Conservation (phyloP, 805 yeast species). For the Myxozyma melibiosi region DNA sequence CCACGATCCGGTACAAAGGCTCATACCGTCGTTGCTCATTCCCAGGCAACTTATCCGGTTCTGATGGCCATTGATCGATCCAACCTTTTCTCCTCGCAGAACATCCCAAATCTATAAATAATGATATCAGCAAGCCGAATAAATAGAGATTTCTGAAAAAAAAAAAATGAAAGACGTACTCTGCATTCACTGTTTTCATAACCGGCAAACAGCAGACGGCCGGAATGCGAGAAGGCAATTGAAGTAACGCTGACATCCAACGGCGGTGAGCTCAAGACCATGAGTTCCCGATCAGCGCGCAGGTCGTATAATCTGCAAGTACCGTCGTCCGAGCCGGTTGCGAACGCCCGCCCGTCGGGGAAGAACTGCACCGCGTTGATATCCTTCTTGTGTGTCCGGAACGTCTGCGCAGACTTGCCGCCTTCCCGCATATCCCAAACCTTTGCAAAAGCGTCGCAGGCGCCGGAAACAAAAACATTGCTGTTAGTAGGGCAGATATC, state of each 20-base stretch:
- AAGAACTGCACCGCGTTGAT: conserved; percentile 63
- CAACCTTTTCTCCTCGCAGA: conserved; percentile 64
- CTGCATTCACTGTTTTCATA: conserved; percentile 72
- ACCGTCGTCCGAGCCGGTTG: conserved; percentile 81
- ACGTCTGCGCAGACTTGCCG: conserved; percentile 41
- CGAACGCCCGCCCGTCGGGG: conserved; percentile 71
- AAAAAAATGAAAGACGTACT: conserved; percentile 6
- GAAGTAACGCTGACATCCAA: conserved; percentile 55
- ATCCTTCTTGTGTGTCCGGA: conserved; percentile 64
- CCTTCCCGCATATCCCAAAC: conserved; percentile 76
- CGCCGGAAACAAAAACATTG: conserved; percentile 67
- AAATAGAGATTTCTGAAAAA: not conserved
- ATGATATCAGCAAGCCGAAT: not conserved
- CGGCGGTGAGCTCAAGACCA: conserved; percentile 44
- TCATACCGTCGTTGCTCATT: conserved; percentile 73
- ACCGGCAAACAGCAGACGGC: conserved; percentile 72
- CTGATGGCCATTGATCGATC: conserved; percentile 64
- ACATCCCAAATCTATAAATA: conserved; percentile 67
- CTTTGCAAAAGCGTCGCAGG: conserved; percentile 67
- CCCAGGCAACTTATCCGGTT: conserved; percentile 64
- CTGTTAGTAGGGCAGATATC: conserved; percentile 65
- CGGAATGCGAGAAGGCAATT: conserved; percentile 71
- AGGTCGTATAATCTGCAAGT: conserved; percentile 68
- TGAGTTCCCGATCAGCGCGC: conserved; percentile 71
- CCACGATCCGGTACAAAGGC: conserved; percentile 79